These are phyloP conservation scores for Pistacia integerrima DNA, from an alignment of 345 rosid genomes.

Conservation along the genomic window DNA sequence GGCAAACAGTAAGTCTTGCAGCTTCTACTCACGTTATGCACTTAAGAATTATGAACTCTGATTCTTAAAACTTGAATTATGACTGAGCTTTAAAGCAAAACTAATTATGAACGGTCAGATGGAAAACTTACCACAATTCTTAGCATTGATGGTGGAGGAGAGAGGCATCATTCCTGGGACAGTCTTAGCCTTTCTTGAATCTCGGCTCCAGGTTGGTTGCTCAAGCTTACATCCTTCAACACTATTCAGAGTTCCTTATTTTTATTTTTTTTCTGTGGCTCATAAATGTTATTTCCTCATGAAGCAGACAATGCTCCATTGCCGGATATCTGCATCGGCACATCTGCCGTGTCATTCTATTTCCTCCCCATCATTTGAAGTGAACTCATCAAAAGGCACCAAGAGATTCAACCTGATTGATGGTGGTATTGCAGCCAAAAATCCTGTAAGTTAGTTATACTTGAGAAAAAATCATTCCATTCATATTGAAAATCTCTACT, in stretches of 20 bases:
- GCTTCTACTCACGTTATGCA: too few species aligned
- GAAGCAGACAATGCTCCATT: conserved; percentile 7
- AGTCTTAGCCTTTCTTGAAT: conserved; percentile 19
- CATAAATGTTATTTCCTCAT: too few species aligned
- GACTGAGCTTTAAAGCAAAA: not conserved
- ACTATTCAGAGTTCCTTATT: not conserved
- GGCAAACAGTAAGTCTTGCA: not conserved
- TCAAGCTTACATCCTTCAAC: not conserved
- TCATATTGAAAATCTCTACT: not conserved
- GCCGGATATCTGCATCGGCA: conserved; percentile 21
- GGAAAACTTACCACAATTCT: conserved; percentile 5
- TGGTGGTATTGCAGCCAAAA: conserved; percentile 34
- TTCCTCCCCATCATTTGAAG: conserved; percentile 24
- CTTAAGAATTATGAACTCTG: not conserved
- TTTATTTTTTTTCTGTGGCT: not conserved
- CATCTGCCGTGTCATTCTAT: conserved; percentile 22
- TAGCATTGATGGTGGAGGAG: conserved; percentile 15
- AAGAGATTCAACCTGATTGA: conserved; percentile 28
- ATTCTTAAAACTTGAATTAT: not conserved
- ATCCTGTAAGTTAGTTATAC: conserved; percentile 19
- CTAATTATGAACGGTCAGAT: not conserved
- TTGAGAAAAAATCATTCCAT: not conserved
- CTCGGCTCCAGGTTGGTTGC: conserved; percentile 23
- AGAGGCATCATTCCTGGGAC: conserved; percentile 17
- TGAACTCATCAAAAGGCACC: conserved; percentile 1